Evolutionary conservation across 2,329 filamentous ascomycete genomes (phyloP).

Genomic region (Cercospora sp.): DNA sequence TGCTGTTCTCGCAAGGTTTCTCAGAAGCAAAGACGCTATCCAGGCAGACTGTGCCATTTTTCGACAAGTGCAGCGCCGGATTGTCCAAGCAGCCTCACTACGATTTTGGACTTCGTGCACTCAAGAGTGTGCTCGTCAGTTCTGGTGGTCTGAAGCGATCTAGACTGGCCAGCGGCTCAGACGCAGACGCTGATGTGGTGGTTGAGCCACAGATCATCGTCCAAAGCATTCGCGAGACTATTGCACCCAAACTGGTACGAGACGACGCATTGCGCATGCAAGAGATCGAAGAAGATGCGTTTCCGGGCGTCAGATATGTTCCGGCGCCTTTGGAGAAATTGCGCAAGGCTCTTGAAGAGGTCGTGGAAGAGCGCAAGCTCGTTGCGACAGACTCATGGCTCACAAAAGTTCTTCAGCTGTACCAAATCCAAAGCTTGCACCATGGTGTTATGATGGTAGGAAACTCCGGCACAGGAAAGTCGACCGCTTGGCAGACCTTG

Average conservation of each 20-base stretch:
- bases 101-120: constrained; percentile 93
- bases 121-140: constrained; percentile 98
- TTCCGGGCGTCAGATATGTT: constrained; percentile 90
- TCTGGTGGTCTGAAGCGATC: constrained; percentile 93
- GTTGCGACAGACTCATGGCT: constrained; percentile 95
- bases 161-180: constrained; percentile 62
- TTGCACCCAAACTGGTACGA: constrained; percentile 94
- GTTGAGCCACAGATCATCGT: constrained; percentile 97
- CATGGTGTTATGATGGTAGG: constrained; percentile 99
- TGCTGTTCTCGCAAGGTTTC: constrained; percentile 99
- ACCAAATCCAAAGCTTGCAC: constrained; percentile 96
- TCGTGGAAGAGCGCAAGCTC: constrained; percentile 81
- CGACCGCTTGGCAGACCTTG: constrained; percentile 88
- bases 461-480: constrained; percentile 96
- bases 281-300: constrained; percentile 77
- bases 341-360: constrained; percentile 74
- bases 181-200: constrained; percentile 60
- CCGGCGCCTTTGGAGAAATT: constrained; percentile 81
- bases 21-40: constrained; percentile 92
- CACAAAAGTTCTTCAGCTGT: constrained; percentile 93
- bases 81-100: constrained; percentile 98
- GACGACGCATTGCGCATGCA: constrained; percentile 88
- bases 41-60: constrained; percentile 96
- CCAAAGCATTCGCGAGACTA: constrained; percentile 96
- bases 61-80: constrained; percentile 78